A percentile compares a stretch with the other conserved stretches of the same genome.
phyloP scores from a whole-genome alignment of 129 eudicot genomes.

The Ambrosia artemisiifolia region DNA sequence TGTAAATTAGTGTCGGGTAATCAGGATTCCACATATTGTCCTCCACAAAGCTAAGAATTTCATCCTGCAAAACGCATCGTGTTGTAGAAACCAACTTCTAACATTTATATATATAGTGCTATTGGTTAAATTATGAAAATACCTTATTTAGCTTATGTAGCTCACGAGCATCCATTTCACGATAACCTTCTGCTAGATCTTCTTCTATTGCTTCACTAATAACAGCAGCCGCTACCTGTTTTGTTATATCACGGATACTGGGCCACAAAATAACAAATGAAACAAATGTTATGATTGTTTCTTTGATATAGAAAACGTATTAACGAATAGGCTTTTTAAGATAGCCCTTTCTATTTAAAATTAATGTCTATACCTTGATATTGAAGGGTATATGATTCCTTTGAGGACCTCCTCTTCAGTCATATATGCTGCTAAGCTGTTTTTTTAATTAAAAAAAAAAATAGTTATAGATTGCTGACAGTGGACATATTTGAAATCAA shows the following conservation, averaged over 20 bases:
- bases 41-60: conserved; percentile 47
- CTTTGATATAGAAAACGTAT: background rate
- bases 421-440: conserved; percentile 93
- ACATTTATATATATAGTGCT: background rate
- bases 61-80: conserved; percentile 49
- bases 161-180: conserved; percentile 87
- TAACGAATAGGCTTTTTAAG: background rate
- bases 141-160: conserved; percentile 74
- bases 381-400: conserved; percentile 87
- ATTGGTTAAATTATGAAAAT: background rate
- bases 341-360: background rate
- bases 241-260: conserved; percentile 97
- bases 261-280: background rate
- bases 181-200: conserved; percentile 95
- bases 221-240: conserved; percentile 88
- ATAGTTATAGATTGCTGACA: background rate
- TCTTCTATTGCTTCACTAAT: conserved; percentile 85
- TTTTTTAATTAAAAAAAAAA: background rate
- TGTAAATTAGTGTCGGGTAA: conserved; percentile 82
- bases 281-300: background rate
- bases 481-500: background rate
- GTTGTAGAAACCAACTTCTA: background rate
- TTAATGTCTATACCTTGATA: conserved; percentile 55
- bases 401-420: conserved; percentile 85
- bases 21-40: conserved; percentile 94